These are phyloP conservation scores for Lepiota venenata DNA, from an alignment of 768 basidiomycete genomes.

Conservation along the genomic window DNA sequence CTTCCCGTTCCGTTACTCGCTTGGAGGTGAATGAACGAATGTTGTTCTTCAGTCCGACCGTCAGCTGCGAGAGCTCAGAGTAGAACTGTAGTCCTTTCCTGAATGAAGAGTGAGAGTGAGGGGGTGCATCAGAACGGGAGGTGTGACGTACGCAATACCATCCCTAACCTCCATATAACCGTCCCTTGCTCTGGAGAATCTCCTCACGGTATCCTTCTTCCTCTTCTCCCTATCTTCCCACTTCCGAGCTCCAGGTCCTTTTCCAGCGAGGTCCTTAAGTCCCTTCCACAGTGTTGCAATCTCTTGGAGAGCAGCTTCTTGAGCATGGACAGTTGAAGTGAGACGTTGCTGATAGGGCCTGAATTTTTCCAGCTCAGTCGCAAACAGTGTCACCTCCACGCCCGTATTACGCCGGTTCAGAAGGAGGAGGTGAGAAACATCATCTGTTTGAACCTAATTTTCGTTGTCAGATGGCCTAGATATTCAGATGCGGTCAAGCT, in stretches of 20 bases:
- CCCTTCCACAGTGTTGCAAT: constrained; percentile 69
- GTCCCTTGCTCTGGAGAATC: constrained; percentile 76
- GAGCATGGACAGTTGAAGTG: constrained; percentile 71
- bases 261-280: constrained; percentile 69
- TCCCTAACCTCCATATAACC: constrained; percentile 84
- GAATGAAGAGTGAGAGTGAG: constrained; percentile 7
- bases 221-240: constrained; percentile 82
- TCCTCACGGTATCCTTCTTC: constrained; percentile 69
- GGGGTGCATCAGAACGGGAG: background rate
- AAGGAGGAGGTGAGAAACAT: constrained; percentile 92
- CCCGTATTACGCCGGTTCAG: constrained; percentile 83
- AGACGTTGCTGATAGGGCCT: constrained; percentile 85
- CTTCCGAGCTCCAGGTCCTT: constrained; percentile 71
- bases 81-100: constrained; percentile 93
- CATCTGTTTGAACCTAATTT: constrained; percentile 85
- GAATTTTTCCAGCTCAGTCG: constrained; percentile 95
- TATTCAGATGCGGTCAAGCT: background rate
- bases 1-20: constrained; percentile 68
- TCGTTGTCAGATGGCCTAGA: background rate
- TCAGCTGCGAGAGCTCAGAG: constrained; percentile 66
- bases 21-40: constrained; percentile 59
- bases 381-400: constrained; percentile 86
- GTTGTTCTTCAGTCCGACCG: constrained; percentile 52
- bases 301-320: constrained; percentile 72
- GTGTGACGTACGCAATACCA: constrained; percentile 67